Conservation (phyloP, 192 early-diverging fungal species). For the Cladochytrium replicatum region DNA sequence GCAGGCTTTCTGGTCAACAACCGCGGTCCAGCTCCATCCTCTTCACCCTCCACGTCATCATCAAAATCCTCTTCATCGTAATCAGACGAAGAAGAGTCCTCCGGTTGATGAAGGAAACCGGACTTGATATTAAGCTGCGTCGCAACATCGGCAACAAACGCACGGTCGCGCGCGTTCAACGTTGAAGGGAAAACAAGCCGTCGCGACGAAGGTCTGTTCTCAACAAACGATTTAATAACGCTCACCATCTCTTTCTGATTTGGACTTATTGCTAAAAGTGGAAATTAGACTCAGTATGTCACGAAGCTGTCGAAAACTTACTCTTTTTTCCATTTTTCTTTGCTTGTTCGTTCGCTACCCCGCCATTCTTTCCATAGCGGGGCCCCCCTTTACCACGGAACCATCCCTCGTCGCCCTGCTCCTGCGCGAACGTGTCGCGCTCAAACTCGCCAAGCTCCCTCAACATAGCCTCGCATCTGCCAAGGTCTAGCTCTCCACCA, state of each 20-base stretch:
- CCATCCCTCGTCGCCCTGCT: constrained; percentile 23
- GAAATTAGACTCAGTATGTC: no score
- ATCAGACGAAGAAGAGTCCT: constrained; percentile 4
- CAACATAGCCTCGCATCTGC: constrained; percentile 68
- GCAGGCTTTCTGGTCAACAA: constrained; percentile 25
- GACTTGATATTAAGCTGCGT: constrained; percentile 15
- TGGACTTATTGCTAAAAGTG: no score
- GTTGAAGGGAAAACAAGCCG: background rate
- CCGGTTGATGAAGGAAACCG: constrained; percentile 4
- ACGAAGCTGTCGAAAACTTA: no score
- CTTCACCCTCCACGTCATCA: constrained; percentile 26
- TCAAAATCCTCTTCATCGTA: constrained; percentile 15
- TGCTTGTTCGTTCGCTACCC: constrained; percentile 31
- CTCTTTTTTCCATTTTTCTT: constrained; percentile 2
- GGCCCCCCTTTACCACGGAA: constrained; percentile 15
- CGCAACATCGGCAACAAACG: constrained; percentile 7
- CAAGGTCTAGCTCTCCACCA: constrained; percentile 66
- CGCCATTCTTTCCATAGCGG: constrained; percentile 8
- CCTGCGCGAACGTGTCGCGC: constrained; percentile 59
- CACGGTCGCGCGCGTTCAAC: background rate
- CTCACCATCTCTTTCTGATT: no score
- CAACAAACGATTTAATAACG: no score
- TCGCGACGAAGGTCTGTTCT: no score
- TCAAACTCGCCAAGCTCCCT: constrained; percentile 77
- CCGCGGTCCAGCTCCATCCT: constrained; percentile 26